These are phyloP conservation scores for Fraxinus floribunda DNA, from an alignment of 305 asterid species.

Conservation along the genomic window DNA sequence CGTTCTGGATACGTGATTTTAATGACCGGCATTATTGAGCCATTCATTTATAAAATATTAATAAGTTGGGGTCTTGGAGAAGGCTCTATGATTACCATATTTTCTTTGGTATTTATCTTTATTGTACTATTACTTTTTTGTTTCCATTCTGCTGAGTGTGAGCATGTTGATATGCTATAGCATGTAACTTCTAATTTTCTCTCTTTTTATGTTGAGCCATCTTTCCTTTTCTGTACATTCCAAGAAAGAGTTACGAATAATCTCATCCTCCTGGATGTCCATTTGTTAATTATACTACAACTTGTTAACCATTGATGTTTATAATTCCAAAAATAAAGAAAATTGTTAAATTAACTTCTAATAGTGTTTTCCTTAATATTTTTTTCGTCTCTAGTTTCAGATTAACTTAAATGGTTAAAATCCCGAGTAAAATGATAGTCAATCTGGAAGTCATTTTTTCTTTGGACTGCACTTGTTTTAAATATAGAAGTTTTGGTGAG, in stretches of 20 bases:
- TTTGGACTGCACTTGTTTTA: background rate
- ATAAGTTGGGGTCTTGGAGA: background rate
- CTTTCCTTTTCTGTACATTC: background rate
- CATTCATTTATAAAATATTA: background rate
- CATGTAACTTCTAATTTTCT: background rate
- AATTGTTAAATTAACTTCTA: background rate
- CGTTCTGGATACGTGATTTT: background rate
- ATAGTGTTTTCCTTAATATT: background rate
- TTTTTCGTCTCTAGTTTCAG: background rate
- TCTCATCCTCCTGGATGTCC: conserved; percentile 1
- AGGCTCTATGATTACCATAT: background rate
- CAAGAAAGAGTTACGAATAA: background rate
- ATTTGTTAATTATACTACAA: background rate
- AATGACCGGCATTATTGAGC: background rate
- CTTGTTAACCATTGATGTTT: conserved; percentile 10
- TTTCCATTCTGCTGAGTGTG: conserved; percentile 7
- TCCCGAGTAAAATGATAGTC: background rate
- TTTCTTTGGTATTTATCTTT: conserved; percentile 12
- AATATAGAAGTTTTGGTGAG: background rate
- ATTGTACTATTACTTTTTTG: background rate
- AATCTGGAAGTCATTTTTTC: conserved; percentile 12
- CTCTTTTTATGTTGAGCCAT: background rate
- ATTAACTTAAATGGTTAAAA: background rate
- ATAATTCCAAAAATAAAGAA: background rate
- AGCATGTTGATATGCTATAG: background rate